A percentile compares a stretch with the other conserved stretches of the same genome.
Evolutionary conservation across 768 basidiomycete species (phyloP).

Genomic region (Tremella mesenterica): DNA sequence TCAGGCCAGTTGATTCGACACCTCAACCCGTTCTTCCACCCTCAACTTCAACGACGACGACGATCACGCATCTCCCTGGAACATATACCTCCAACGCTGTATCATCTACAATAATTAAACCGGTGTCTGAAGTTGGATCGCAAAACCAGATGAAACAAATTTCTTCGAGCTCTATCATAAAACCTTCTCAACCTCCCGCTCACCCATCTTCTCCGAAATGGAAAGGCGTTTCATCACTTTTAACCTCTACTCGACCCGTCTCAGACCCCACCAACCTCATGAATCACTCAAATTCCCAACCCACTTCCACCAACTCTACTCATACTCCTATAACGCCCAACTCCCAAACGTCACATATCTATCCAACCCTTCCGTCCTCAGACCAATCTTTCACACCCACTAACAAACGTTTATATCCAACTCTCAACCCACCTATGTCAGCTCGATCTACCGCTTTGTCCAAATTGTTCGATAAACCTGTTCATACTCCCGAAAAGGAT

Average conservation of each 20-base stretch:
- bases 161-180: background rate
- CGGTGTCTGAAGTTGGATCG: background rate
- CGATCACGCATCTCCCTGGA: no score
- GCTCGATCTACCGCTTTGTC: constrained; percentile 22
- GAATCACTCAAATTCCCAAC: background rate
- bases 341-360: background rate
- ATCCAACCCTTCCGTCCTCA: constrained; percentile 1
- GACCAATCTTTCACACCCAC: constrained; percentile 5
- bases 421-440: constrained; percentile 4
- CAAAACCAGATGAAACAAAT: background rate
- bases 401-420: background rate
- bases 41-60: no score
- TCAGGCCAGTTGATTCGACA: no score
- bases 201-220: background rate
- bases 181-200: background rate
- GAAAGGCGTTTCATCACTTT: no score
- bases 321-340: background rate
- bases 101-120: no score
- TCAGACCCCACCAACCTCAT: background rate
- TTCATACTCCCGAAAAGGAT: constrained; percentile 1
- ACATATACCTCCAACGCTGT: no score
- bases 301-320: background rate
- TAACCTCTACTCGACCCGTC: no score
- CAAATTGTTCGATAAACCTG: background rate
- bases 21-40: no score